A percentile compares a stretch with the other conserved stretches of the same genome.
phyloP scores from a whole-genome alignment of 108 stramenopile genomes.

The Mayamaea pseudoterrestris region DNA sequence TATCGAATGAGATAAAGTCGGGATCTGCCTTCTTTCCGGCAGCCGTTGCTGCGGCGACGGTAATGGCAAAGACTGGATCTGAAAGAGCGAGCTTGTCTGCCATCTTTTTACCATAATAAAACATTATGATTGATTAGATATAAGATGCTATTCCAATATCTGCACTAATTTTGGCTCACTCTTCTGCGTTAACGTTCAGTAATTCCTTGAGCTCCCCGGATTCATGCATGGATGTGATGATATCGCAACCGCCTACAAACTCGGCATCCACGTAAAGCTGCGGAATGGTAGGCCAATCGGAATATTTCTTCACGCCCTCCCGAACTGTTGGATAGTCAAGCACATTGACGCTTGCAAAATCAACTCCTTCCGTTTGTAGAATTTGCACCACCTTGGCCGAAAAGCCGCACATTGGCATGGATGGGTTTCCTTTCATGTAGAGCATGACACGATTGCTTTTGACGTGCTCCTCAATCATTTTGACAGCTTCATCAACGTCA shows the following conservation, averaged over 20 bases:
- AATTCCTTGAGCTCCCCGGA: slow-evolving; percentile 82
- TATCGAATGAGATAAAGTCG: background rate
- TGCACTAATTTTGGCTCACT: too few relatives aligned
- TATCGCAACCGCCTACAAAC: slow-evolving; percentile 96
- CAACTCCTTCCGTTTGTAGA: slow-evolving; percentile 77
- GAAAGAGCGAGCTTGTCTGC: too few relatives aligned
- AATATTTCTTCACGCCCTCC: slow-evolving; percentile 88
- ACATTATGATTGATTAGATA: too few relatives aligned
- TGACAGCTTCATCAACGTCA: slow-evolving; percentile 31
- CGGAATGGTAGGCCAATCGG: slow-evolving; percentile 86
- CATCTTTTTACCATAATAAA: too few relatives aligned
- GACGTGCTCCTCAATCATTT: slow-evolving; percentile 69
- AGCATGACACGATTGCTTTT: slow-evolving; percentile 82
- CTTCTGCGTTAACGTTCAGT: too few relatives aligned
- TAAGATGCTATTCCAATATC: too few relatives aligned
- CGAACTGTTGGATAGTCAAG: slow-evolving; percentile 92
- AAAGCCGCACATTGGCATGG: slow-evolving; percentile 96
- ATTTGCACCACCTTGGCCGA: slow-evolving; percentile 80
- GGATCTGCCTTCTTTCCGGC: background rate
- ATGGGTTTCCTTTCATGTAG: slow-evolving; percentile 99
- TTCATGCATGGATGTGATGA: slow-evolving; percentile 83
- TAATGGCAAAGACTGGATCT: background rate
- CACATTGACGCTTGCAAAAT: slow-evolving; percentile 95
- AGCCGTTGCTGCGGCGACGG: background rate
- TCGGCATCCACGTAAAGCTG: slow-evolving; percentile 95